phyloP scores from a whole-genome alignment of 352 stramenopile genomes.

The Aphanomyces invadans region DNA sequence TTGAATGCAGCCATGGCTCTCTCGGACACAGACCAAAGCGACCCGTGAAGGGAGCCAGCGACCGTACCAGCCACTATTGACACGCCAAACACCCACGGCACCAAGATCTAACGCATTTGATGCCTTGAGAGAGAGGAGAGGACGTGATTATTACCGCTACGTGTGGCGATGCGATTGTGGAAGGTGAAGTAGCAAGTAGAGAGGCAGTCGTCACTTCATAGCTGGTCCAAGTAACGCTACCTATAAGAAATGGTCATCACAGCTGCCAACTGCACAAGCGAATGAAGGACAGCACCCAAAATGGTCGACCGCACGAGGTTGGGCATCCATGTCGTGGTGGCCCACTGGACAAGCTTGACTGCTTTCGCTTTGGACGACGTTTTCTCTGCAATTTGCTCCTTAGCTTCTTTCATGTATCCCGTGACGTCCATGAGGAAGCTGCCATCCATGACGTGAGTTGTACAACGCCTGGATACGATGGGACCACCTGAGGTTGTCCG shows the following conservation, averaged over 20 bases:
- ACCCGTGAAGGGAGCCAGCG: slow-evolving; percentile 5
- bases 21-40: slow-evolving; percentile 11
- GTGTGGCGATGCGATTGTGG: neutral
- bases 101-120: neutral
- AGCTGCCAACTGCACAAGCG: neutral
- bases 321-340: slow-evolving; percentile 13
- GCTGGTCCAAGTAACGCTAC: slow-evolving; percentile 12
- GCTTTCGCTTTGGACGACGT: slow-evolving; percentile 2
- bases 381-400: slow-evolving; percentile 14
- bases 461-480: too few relatives aligned
- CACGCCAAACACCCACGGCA: slow-evolving; percentile 1
- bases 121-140: neutral
- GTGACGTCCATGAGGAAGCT: slow-evolving; percentile 22
- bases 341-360: neutral
- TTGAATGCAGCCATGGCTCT: neutral
- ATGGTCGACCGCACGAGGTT: slow-evolving; percentile 18
- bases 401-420: slow-evolving; percentile 20
- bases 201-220: neutral
- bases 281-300: neutral
- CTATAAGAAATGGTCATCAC: neutral
- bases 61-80: neutral
- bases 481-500: slow-evolving; percentile 23
- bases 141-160: neutral
- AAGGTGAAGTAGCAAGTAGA: neutral
- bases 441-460: too few relatives aligned